Conservation (phyloP, 768 basidiomycete species). For the Hypholoma sublateritium region DNA sequence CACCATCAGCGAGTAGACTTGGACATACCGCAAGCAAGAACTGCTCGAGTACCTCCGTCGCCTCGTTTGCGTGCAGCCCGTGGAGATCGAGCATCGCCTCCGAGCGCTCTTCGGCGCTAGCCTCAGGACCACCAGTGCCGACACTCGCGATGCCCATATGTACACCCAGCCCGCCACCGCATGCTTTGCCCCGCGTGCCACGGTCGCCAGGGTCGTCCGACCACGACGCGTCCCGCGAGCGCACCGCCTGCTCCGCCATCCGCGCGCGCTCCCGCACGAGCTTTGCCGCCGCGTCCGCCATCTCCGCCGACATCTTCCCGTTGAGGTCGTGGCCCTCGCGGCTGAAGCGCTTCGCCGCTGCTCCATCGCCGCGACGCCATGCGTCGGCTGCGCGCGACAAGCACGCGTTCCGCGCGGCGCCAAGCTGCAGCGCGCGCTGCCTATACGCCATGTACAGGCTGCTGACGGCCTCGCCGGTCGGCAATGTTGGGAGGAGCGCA, state of each 20-base stretch:
- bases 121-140: conserved; percentile 44
- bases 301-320: conserved; percentile 85
- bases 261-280: conserved; percentile 82
- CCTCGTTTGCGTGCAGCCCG: conserved; percentile 92
- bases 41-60: conserved; percentile 85
- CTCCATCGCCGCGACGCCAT: conserved; percentile 94
- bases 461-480: conserved; percentile 81
- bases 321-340: conserved; percentile 94
- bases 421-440: conserved; percentile 84
- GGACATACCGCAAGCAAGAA: conserved; percentile 84
- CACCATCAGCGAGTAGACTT: neutral
- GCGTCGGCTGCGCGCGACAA: conserved; percentile 94
- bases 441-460: conserved; percentile 88
- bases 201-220: conserved; percentile 86
- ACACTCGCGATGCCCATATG: conserved; percentile 80
- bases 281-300: conserved; percentile 78
- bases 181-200: conserved; percentile 65
- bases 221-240: conserved; percentile 67
- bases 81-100: conserved; percentile 90
- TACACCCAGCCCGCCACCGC: conserved; percentile 84
- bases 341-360: conserved; percentile 92
- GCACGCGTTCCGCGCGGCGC: conserved; percentile 91
- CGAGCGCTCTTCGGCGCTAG: conserved; percentile 84
- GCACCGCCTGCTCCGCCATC: conserved; percentile 75
- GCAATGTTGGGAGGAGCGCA: conserved; percentile 80